Percentiles rank a stretch among this genome's conserved stretches.
phyloP scores from a whole-genome alignment of 805 yeast genomes.

The Alloascoidea africana region DNA sequence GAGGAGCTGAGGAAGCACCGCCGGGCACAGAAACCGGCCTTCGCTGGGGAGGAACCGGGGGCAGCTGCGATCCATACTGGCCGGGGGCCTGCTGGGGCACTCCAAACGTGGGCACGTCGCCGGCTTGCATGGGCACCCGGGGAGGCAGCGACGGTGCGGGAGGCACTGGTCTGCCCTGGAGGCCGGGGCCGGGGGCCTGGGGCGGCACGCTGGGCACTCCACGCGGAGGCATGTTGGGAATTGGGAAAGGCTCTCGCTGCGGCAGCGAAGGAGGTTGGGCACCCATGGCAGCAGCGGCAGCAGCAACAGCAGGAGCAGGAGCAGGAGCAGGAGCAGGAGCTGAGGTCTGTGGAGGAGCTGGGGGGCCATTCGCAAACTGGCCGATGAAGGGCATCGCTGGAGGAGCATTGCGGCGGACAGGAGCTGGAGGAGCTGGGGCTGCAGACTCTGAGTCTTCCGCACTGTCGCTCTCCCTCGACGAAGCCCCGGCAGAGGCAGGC shows the following conservation, averaged over 20 bases:
- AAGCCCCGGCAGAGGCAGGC: constrained; percentile 2
- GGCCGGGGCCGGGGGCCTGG: constrained; percentile 8
- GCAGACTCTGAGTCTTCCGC: too few relatives aligned
- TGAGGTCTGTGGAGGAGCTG: constrained; percentile 16
- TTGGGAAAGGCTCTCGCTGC: constrained; percentile 13
- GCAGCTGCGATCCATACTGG: constrained; percentile 8
- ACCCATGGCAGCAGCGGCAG: constrained; percentile 7
- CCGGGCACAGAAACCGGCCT: not conserved
- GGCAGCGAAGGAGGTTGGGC: constrained; percentile 12
- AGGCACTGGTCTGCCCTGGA: constrained; percentile 6
- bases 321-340: constrained; percentile 16
- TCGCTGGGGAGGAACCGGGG: constrained; percentile 6
- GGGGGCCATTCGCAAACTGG: constrained; percentile 7
- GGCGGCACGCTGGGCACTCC: constrained; percentile 12
- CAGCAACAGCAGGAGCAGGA: constrained; percentile 10
- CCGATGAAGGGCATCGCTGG: constrained; percentile 16
- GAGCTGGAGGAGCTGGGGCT: too few relatives aligned
- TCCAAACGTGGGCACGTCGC: not conserved
- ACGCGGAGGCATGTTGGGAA: constrained; percentile 15
- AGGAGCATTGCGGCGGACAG: constrained; percentile 11
- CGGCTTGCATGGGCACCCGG: constrained; percentile 2
- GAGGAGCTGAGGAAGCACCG: constrained; percentile 8
- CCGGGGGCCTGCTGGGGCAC: not conserved
- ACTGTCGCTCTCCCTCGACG: too few relatives aligned
- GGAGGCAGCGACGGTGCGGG: constrained; percentile 5